Evolutionary conservation across 2,329 filamentous ascomycete genomes (phyloP).

Genomic region (Paecilomyces formosus): DNA sequence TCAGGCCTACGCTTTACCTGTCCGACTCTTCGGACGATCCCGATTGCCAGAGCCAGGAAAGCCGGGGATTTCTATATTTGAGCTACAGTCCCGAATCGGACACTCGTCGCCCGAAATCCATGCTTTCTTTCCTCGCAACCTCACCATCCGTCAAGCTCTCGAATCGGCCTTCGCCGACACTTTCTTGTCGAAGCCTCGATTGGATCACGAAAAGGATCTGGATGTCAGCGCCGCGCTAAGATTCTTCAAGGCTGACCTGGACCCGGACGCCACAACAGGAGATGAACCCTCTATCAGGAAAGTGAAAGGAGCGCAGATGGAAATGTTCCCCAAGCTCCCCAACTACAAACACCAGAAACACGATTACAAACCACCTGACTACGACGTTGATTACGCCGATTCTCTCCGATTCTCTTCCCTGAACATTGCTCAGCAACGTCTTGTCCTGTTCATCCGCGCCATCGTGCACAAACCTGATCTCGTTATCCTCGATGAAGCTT

Average conservation of each 20-base stretch:
- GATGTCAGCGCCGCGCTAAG: conserved; percentile 62
- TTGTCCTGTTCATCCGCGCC: conserved; percentile 76
- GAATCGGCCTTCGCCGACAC: conserved; percentile 90
- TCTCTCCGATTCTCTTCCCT: conserved; percentile 65
- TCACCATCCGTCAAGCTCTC: conserved; percentile 66
- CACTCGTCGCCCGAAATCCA: conserved; percentile 94
- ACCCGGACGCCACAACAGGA: conserved; percentile 39
- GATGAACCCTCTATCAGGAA: conserved; percentile 1
- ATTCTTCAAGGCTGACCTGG: conserved; percentile 76
- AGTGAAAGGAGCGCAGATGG: background rate
- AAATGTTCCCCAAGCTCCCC: conserved; percentile 14
- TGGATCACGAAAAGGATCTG: conserved; percentile 50
- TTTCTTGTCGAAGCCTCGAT: conserved; percentile 61
- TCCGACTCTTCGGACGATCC: conserved; percentile 76
- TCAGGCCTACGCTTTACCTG: conserved; percentile 81
- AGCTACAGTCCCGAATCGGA: conserved; percentile 81
- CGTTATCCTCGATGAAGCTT: conserved; percentile 79
- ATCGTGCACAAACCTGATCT: conserved; percentile 74
- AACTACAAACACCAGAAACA: background rate
- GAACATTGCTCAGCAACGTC: conserved; percentile 53
- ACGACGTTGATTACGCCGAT: conserved; percentile 59
- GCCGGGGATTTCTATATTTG: conserved; percentile 79
- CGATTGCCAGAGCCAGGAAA: conserved; percentile 66
- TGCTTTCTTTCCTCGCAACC: conserved; percentile 74
- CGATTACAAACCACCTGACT: conserved; percentile 11